Evolutionary conservation across 768 basidiomycete species (phyloP).

Genomic region (Auricularia auricula-judae): DNA sequence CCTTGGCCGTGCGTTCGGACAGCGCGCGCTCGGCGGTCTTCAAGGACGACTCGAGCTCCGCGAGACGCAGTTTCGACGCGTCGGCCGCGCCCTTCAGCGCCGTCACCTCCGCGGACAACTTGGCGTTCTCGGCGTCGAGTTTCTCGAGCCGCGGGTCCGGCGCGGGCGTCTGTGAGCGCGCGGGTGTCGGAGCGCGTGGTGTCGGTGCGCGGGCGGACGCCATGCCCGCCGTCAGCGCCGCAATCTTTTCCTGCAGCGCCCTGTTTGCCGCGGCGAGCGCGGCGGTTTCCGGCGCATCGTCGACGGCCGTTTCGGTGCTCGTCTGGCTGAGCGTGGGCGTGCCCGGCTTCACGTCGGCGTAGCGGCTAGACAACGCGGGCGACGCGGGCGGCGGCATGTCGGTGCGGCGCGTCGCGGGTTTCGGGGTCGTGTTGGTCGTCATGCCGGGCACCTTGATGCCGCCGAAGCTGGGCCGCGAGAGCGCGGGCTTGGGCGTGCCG

Average conservation of each 20-base stretch:
- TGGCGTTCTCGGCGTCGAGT: constrained; percentile 54
- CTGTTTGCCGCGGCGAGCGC: constrained; percentile 20
- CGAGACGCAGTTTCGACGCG: constrained; percentile 26
- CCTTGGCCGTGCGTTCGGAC: constrained; percentile 32
- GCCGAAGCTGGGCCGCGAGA: constrained; percentile 4
- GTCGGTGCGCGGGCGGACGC: background rate
- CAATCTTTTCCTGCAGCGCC: constrained; percentile 40
- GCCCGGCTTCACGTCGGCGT: constrained; percentile 4
- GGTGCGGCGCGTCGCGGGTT: constrained; percentile 6
- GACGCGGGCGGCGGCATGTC: constrained; percentile 71
- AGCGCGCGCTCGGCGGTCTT: constrained; percentile 31
- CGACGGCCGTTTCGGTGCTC: constrained; percentile 11
- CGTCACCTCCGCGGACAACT: constrained; percentile 13
- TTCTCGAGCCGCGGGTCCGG: constrained; percentile 36
- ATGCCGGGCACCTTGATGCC: constrained; percentile 1
- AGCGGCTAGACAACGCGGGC: constrained; percentile 31
- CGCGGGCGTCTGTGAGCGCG: constrained; percentile 19
- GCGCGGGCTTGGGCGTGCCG: constrained; percentile 2
- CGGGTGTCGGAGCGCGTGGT: constrained; percentile 9
- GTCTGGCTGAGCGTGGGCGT: constrained; percentile 11
- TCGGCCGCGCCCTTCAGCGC: constrained; percentile 34
- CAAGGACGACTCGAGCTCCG: constrained; percentile 33
- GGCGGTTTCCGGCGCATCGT: constrained; percentile 4
- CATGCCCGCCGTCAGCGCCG: constrained; percentile 25
- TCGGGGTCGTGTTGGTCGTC: background rate